Percentiles rank a stretch among this genome's conserved stretches.
These are phyloP conservation scores for Xylaria bambusicola DNA, from an alignment of 495 filamentous ascomycete species.

Conservation along the genomic window DNA sequence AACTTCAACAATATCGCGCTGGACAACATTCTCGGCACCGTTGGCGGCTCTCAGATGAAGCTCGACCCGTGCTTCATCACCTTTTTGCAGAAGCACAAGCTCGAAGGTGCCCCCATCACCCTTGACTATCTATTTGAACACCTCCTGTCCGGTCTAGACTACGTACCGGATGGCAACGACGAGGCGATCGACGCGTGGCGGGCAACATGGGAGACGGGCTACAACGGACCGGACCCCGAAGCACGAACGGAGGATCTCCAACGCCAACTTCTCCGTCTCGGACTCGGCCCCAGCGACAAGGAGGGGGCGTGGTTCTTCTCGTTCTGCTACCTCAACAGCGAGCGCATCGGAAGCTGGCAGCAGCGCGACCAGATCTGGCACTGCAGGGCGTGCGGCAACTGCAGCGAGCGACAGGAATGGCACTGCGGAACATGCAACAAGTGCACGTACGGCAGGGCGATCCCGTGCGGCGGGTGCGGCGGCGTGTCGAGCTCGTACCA, in stretches of 20 bases:
- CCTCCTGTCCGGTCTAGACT: conserved; percentile 14
- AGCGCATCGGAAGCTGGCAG: conserved; percentile 20
- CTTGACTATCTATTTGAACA: conserved; percentile 19
- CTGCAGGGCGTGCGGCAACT: conserved; percentile 14
- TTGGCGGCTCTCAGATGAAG: background rate
- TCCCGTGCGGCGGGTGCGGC: conserved; percentile 13
- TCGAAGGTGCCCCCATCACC: conserved; percentile 4
- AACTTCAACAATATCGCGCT: conserved; percentile 17
- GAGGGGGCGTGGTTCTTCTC: conserved; percentile 17
- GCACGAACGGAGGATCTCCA: conserved; percentile 12
- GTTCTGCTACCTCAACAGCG: conserved; percentile 13
- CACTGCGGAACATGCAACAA: conserved; percentile 19
- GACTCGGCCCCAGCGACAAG: conserved; percentile 12
- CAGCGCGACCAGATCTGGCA: conserved; percentile 19
- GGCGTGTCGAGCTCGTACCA: conserved; percentile 15
- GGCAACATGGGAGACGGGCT: conserved; percentile 15
- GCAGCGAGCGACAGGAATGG: conserved; percentile 15
- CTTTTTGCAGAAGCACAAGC: conserved; percentile 13
- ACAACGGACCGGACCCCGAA: conserved; percentile 14
- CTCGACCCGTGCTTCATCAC: conserved; percentile 12
- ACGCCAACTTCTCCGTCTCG: conserved; percentile 15
- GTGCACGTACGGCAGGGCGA: conserved; percentile 5
- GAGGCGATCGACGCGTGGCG: conserved; percentile 22
- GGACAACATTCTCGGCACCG: conserved; percentile 13
- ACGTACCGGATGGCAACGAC: conserved; percentile 20